phyloP scores from a whole-genome alignment of 2,329 filamentous ascomycete species.

The Alternaria tenuissima region DNA sequence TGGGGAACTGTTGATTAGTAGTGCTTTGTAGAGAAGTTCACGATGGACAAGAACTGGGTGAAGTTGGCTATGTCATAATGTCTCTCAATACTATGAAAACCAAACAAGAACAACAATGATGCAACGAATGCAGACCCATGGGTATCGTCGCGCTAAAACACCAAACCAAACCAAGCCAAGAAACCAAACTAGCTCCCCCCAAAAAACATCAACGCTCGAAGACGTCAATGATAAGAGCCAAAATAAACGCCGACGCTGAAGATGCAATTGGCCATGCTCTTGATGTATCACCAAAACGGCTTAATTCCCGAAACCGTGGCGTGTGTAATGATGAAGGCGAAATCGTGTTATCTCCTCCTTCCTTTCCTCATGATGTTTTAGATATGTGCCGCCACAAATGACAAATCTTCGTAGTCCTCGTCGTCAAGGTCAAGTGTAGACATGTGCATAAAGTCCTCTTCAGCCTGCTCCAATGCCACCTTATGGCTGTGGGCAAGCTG shows the following conservation, averaged over 20 bases:
- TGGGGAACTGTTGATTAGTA: conserved; percentile 43
- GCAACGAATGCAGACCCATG: conserved; percentile 12
- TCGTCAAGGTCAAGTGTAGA: conserved; percentile 10
- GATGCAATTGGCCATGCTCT: background rate
- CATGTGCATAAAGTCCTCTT: conserved; percentile 16
- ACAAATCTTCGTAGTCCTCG: conserved; percentile 14
- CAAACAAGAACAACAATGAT: conserved; percentile 2
- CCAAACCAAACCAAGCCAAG: conserved; percentile 1
- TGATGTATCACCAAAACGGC: background rate
- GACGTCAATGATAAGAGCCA: background rate
- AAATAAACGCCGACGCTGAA: background rate
- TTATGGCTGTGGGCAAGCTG: conserved; percentile 12
- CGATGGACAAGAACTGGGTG: background rate
- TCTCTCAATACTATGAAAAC: background rate
- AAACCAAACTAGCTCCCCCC: background rate
- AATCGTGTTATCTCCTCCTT: background rate
- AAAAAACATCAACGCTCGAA: background rate
- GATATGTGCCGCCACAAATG: background rate
- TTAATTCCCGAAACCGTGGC: background rate
- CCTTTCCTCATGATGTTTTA: background rate
- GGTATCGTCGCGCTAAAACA: conserved; percentile 9
- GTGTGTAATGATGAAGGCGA: background rate
- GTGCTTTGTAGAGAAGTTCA: background rate
- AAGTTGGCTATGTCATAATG: background rate
- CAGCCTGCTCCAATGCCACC: conserved; percentile 15